A percentile compares a stretch with the other conserved stretches of the same genome.
Evolutionary conservation across 2,329 filamentous ascomycete species (phyloP).

Genomic region (Emericellopsis cladophorae): DNA sequence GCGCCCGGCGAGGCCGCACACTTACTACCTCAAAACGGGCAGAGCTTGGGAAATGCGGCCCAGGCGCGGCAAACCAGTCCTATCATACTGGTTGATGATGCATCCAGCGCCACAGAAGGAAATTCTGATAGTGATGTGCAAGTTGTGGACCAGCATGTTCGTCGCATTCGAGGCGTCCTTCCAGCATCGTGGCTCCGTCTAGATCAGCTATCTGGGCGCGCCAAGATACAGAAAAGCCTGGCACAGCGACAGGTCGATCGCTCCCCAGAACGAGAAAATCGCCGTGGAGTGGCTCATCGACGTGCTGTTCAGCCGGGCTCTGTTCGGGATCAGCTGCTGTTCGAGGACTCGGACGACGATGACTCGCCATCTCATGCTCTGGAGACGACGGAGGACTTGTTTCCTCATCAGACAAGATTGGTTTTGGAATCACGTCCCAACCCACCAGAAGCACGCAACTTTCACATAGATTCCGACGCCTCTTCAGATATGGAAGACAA

Average conservation of each 20-base stretch:
- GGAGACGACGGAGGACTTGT: conserved; percentile 10
- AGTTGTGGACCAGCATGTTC: conserved; percentile 16
- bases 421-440: conserved; percentile 5
- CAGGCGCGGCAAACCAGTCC: too few relatives aligned
- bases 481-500: conserved; percentile 35
- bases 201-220: conserved; percentile 30
- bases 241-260: conserved; percentile 14
- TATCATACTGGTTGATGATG: too few relatives aligned
- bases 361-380: conserved; percentile 6
- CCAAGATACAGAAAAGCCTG: conserved; percentile 15
- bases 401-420: conserved; percentile 14
- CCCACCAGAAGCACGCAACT: conserved; percentile 1
- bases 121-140: conserved; percentile 28
- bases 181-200: conserved; percentile 56
- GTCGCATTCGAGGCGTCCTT: conserved; percentile 45
- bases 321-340: conserved; percentile 17
- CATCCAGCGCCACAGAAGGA: too few relatives aligned
- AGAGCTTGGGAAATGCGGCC: too few relatives aligned
- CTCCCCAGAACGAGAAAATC: conserved; percentile 24
- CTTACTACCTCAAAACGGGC: too few relatives aligned
- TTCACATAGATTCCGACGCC: conserved; percentile 13
- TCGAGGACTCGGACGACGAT: conserved; percentile 33
- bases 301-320: conserved; percentile 7
- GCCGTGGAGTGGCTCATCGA: conserved; percentile 35
- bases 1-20: too few relatives aligned